Conservation (phyloP, 768 basidiomycete genomes). For the Naganishia vishniacii region DNA sequence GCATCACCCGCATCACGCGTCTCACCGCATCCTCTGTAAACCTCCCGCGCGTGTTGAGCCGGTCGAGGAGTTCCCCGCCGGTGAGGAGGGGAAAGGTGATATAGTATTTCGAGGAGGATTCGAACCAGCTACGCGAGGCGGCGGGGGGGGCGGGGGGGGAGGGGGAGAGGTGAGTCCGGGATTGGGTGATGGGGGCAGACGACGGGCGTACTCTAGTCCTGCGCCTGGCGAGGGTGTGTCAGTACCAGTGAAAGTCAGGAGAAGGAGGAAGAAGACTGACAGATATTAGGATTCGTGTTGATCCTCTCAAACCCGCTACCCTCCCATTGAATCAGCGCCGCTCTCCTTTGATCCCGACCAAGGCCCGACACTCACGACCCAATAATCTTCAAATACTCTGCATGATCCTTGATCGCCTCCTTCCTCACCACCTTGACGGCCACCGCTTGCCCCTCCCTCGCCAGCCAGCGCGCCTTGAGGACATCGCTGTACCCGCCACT, state of each 20-base stretch:
- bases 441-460: constrained; percentile 21
- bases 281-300: constrained; percentile 30
- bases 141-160: neutral
- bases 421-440: constrained; percentile 35
- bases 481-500: constrained; percentile 27
- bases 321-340: neutral
- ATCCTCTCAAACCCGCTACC: constrained; percentile 31
- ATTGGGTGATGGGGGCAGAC: neutral
- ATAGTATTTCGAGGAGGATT: constrained; percentile 31
- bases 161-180: neutral
- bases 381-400: constrained; percentile 32
- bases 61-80: constrained; percentile 33
- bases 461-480: constrained; percentile 13
- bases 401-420: constrained; percentile 32
- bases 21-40: constrained; percentile 33
- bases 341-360: neutral
- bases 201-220: constrained; percentile 31
- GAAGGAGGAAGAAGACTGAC: constrained; percentile 24
- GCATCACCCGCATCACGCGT: constrained; percentile 29
- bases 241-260: no score
- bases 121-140: constrained; percentile 31
- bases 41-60: constrained; percentile 31
- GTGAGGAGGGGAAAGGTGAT: constrained; percentile 34
- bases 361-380: constrained; percentile 7
- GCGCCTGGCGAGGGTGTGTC: no score